Conservation (phyloP, 306 rosid genomes). For the Luffa acutangula region DNA sequence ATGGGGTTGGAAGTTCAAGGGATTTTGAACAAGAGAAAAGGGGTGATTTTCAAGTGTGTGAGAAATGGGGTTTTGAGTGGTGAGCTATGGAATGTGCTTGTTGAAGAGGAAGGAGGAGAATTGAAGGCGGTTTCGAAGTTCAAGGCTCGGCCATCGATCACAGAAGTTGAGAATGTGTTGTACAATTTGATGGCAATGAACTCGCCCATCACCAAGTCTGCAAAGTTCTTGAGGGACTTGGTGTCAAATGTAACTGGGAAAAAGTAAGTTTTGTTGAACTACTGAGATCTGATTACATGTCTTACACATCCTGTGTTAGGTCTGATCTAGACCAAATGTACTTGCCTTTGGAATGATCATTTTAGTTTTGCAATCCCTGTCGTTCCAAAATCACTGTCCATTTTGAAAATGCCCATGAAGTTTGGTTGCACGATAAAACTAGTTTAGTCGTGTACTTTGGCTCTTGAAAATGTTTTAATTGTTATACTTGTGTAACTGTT, state of each 20-base stretch:
- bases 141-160: constrained; percentile 50
- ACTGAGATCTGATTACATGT: not conserved
- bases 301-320: not conserved
- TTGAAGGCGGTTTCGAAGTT: constrained; percentile 50
- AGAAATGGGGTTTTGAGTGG: constrained; percentile 84
- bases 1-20: constrained; percentile 86
- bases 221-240: constrained; percentile 66
- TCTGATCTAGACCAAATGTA: not conserved
- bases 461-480: not conserved
- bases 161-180: constrained; percentile 76
- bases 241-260: constrained; percentile 78
- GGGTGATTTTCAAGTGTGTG: constrained; percentile 65
- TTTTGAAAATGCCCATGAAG: not conserved
- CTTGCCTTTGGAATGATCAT: not conserved
- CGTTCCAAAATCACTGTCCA: not conserved
- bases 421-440: not conserved
- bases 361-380: not conserved
- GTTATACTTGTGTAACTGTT: not conserved
- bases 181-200: constrained; percentile 86
- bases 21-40: constrained; percentile 56
- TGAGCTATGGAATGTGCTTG: constrained; percentile 70
- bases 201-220: constrained; percentile 79
- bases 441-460: not conserved
- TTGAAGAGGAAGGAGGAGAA: constrained; percentile 68
- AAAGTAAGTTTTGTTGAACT: constrained; percentile 29